phyloP scores from a whole-genome alignment of 371 early-diverging fungal species.

The Syncephalastrum monosporum region DNA sequence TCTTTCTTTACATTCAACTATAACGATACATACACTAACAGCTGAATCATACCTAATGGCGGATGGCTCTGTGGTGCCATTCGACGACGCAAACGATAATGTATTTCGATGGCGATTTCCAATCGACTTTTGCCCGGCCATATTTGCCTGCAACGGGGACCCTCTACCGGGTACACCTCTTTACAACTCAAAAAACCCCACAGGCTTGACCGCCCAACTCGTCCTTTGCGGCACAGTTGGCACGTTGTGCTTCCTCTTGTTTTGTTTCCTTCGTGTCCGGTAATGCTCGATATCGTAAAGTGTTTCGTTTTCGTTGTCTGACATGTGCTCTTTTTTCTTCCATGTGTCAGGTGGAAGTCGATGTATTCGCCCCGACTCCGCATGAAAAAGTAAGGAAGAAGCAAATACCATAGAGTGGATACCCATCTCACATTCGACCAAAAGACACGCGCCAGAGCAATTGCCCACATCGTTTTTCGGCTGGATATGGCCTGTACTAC shows the following conservation, averaged over 20 bases:
- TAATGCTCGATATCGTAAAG: conserved; percentile 3
- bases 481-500: conserved; percentile 59
- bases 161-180: conserved; percentile 46
- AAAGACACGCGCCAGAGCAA: conserved; percentile 52
- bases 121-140: conserved; percentile 24
- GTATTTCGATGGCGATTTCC: conserved; percentile 9
- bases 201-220: conserved; percentile 44
- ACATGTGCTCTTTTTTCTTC: conserved; percentile 1
- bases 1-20: not conserved
- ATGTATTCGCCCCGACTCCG: conserved; percentile 66
- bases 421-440: not conserved
- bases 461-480: conserved; percentile 58
- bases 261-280: conserved; percentile 47
- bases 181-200: conserved; percentile 40
- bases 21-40: not conserved
- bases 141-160: conserved; percentile 33
- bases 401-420: not conserved
- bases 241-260: conserved; percentile 37
- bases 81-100: too few species aligned
- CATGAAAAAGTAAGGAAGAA: conserved; percentile 53
- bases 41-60: not conserved
- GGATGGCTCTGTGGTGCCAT: too few species aligned
- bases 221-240: conserved; percentile 45
- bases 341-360: conserved; percentile 42
- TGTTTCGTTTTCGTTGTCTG: not conserved